Evolutionary conservation across 164 flowering plant species (phyloP), one percentile per base, ranked within the genome.

Genomic region (Stephania cephalantha): DNA sequence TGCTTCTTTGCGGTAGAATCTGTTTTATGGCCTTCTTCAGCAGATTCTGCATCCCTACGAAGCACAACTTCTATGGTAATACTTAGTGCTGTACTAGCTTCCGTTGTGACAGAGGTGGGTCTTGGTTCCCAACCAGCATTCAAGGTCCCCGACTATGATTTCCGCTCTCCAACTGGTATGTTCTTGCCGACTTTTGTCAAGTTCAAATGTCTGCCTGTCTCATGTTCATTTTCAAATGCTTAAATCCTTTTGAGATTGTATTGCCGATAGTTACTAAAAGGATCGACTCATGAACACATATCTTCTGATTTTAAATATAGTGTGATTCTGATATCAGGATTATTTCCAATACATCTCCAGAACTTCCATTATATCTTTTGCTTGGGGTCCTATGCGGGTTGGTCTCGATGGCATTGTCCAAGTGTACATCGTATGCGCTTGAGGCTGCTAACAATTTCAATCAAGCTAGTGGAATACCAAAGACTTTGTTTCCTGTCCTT

Each of bases 1-100:
- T 93, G 97, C 72, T 95, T 95, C 79, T 95, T 95, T 65, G 99
- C 97, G 35, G 92, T 95, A 6, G 99, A 95, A 75, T 91, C 97
- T 8, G 97, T 95, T 53, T 79, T 93, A 68, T 91, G 99, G 97
- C 97, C 97, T 72, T 88, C 96, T 29, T 82, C 89, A n/a, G 71
- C 81, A 25, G 87, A 87, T 71, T 84, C 94, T 48, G 69, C 81
- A 10, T 91, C 97, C 9, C 84, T 90, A 70, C 75, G 94, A 75
- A 90, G 91, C 80, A 87, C 97, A 67, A 95, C 99, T 73, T 93
- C 99, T 31, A 89, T 89, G 92, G 97, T 95, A 71, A 95, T 93
- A 82, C 92, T 95, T 52, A 93, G 97, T 83, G 90, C 99, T 70
- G 99, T 93, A 12, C 87, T 88, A 81, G 95, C 97, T 79, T 90